Evolutionary conservation across 495 filamentous ascomycete genomes (phyloP).

Genomic region (Lasiosphaeriaceae sp.): DNA sequence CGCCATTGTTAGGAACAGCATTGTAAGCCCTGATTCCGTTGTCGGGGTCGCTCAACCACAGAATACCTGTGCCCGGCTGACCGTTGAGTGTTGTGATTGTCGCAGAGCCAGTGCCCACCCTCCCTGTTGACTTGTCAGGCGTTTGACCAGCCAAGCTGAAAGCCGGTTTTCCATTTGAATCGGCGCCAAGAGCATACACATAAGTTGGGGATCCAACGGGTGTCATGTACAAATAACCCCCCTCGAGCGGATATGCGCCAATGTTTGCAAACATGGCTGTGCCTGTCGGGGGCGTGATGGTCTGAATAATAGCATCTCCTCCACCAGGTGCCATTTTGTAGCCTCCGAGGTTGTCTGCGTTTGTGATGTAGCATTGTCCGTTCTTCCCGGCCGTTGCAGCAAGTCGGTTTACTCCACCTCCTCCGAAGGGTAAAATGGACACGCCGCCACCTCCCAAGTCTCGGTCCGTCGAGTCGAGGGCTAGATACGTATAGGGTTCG

Average conservation of each 20-base stretch:
- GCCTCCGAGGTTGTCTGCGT: slow-evolving; percentile 38
- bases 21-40: slow-evolving; percentile 35
- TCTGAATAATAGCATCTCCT: slow-evolving; percentile 36
- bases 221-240: slow-evolving; percentile 17
- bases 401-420: slow-evolving; percentile 24
- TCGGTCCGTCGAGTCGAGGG: slow-evolving; percentile 10
- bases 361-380: slow-evolving; percentile 35
- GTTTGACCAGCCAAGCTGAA: slow-evolving; percentile 24
- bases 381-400: slow-evolving; percentile 33
- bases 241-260: slow-evolving; percentile 14
- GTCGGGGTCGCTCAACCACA: slow-evolving; percentile 41
- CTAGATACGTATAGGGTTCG: slow-evolving; percentile 13
- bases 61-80: slow-evolving; percentile 36
- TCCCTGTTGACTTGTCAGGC: slow-evolving; percentile 26
- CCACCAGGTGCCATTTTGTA: slow-evolving; percentile 15
- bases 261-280: slow-evolving; percentile 18
- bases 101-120: slow-evolving; percentile 34
- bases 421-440: slow-evolving; percentile 30
- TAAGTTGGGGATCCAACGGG: slow-evolving; percentile 25
- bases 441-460: slow-evolving; percentile 20
- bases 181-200: slow-evolving; percentile 36
- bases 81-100: slow-evolving; percentile 39
- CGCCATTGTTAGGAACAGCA: slow-evolving; percentile 20
- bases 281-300: slow-evolving; percentile 20
- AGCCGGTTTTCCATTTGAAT: slow-evolving; percentile 22